Conservation (phyloP, 192 early-diverging fungal genomes). For the Dispira simplex region DNA sequence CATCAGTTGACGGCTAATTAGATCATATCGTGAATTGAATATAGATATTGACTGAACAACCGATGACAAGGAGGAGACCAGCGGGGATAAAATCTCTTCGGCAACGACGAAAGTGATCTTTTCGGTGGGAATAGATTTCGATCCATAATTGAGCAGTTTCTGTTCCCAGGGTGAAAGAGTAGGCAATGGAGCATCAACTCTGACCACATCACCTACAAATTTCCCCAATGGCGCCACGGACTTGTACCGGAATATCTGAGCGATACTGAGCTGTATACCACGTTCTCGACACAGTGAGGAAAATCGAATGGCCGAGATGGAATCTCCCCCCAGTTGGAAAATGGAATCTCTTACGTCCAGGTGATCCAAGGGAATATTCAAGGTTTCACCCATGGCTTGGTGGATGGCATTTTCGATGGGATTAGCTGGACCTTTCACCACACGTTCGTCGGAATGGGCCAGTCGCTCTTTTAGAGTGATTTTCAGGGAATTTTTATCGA, state of each 20-base stretch:
- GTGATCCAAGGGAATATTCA: background rate
- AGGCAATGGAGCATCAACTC: no score
- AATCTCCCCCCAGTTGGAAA: constrained; percentile 5
- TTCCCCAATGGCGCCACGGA: background rate
- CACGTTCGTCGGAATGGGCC: background rate
- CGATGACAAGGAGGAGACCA: no score
- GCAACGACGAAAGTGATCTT: no score
- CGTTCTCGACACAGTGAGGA: background rate
- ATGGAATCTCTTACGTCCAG: background rate
- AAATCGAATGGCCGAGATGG: background rate
- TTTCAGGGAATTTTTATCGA: background rate
- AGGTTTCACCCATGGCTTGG: background rate
- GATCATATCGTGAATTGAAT: no score
- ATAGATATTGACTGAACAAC: no score
- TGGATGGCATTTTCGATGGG: background rate
- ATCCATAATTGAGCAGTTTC: no score
- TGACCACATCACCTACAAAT: no score
- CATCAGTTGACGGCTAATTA: no score
- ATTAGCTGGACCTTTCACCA: background rate
- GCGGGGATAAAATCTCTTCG: no score
- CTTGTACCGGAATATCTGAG: background rate
- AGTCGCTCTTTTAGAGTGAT: background rate
- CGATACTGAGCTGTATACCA: background rate
- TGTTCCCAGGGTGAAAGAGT: no score
- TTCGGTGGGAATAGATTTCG: no score